phyloP scores from a whole-genome alignment of 2,329 filamentous ascomycete species.

The Penicillium aurantiogriseum region DNA sequence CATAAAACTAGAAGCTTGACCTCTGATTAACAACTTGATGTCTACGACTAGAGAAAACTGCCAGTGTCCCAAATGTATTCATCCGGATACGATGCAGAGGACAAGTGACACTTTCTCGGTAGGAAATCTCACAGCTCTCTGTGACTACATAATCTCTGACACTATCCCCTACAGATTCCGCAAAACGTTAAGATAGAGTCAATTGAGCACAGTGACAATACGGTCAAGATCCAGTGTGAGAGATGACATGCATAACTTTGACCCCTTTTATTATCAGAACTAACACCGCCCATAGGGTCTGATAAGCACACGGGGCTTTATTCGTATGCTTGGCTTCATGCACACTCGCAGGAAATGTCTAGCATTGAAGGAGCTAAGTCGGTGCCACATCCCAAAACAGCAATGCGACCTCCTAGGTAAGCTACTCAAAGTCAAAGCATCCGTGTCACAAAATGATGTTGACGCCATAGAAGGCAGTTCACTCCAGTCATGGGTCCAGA shows the following conservation, averaged over 20 bases:
- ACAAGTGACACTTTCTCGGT: slow-evolving; percentile 67
- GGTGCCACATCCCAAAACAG: neutral
- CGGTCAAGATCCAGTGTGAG: slow-evolving; percentile 54
- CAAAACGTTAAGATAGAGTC: slow-evolving; percentile 40
- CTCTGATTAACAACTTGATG: neutral
- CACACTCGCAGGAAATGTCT: slow-evolving; percentile 42
- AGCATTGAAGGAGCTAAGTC: slow-evolving; percentile 9
- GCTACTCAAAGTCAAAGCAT: neutral
- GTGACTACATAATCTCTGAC: neutral
- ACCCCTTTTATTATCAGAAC: slow-evolving; percentile 1
- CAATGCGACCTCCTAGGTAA: neutral
- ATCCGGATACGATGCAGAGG: slow-evolving; percentile 68
- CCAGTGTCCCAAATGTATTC: slow-evolving; percentile 64
- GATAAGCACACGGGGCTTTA: slow-evolving; percentile 70
- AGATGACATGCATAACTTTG: neutral
- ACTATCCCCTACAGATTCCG: slow-evolving; percentile 44
- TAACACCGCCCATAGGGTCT: slow-evolving; percentile 53
- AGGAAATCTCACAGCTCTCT: slow-evolving; percentile 17
- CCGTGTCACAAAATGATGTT: neutral
- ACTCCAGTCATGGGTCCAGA: slow-evolving; percentile 30
- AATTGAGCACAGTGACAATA: slow-evolving; percentile 34
- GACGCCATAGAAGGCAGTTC: neutral
- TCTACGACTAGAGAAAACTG: slow-evolving; percentile 64
- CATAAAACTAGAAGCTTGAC: neutral
- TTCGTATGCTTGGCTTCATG: slow-evolving; percentile 59